phyloP scores from a whole-genome alignment of 805 yeast species.

The Candida nitratophila region DNA sequence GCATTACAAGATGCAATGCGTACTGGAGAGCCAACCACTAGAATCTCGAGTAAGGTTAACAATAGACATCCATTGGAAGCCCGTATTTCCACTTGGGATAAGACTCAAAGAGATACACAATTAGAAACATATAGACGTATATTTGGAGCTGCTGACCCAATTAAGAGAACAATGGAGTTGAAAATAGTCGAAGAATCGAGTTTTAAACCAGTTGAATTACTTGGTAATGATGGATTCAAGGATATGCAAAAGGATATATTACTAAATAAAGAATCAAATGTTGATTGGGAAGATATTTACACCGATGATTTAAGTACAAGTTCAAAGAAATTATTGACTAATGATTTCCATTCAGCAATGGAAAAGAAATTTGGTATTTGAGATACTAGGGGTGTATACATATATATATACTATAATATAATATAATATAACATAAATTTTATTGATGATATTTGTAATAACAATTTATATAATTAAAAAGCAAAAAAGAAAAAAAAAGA shows the following conservation, averaged over 20 bases:
- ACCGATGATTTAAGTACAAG: constrained; percentile 35
- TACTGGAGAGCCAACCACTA: constrained; percentile 56
- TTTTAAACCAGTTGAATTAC: constrained; percentile 56
- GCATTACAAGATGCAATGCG: constrained; percentile 65
- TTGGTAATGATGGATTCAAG: constrained; percentile 56
- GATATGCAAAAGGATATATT: constrained; percentile 54
- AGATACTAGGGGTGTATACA: constrained; percentile 1
- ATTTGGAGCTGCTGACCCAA: constrained; percentile 92
- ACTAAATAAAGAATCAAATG: constrained; percentile 61
- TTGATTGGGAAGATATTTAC: constrained; percentile 95
- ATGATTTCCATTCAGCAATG: constrained; percentile 67
- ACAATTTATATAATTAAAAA: background rate
- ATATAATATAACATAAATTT: background rate
- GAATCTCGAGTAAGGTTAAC: constrained; percentile 54
- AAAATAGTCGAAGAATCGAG: constrained; percentile 63
- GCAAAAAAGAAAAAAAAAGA: background rate
- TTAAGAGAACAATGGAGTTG: constrained; percentile 85
- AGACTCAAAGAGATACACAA: constrained; percentile 59
- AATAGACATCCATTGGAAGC: constrained; percentile 82
- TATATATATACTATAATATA: background rate
- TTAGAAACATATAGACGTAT: constrained; percentile 74
- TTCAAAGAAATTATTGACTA: constrained; percentile 29
- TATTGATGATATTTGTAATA: background rate
- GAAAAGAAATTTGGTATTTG: constrained; percentile 55
- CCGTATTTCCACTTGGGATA: constrained; percentile 74